A percentile compares a stretch with the other conserved stretches of the same genome.
Evolutionary conservation across 1,284 basidiomycete genomes (phyloP).

Genomic region (Fomitopsis palustris): DNA sequence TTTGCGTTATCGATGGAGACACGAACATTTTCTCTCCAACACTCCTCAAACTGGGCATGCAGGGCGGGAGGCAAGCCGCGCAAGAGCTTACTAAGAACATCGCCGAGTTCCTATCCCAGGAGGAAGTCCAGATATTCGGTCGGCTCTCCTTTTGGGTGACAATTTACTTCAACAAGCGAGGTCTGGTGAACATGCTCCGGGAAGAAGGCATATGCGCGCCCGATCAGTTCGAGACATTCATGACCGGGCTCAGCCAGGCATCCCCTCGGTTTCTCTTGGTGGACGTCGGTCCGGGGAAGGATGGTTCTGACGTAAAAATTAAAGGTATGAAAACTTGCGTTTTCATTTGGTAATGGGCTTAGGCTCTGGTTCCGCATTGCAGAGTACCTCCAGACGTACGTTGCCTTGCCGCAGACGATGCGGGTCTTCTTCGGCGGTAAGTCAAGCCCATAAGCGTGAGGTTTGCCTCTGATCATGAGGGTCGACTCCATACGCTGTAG

Average conservation of each 20-base stretch:
- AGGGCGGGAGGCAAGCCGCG: conserved; percentile 66
- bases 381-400: conserved; percentile 78
- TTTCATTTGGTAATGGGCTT: not conserved
- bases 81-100: conserved; percentile 63
- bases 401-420: conserved; percentile 69
- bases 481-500: conserved; percentile 15
- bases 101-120: conserved; percentile 56
- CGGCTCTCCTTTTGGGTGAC: conserved; percentile 70
- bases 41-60: conserved; percentile 56
- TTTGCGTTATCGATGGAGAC: conserved; percentile 74
- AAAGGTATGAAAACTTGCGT: conserved; percentile 43
- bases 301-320: conserved; percentile 68
- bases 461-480: not conserved
- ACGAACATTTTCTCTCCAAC: conserved; percentile 59
- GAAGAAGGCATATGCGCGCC: conserved; percentile 51
- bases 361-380: conserved; percentile 5
- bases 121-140: conserved; percentile 53
- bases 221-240: conserved; percentile 66
- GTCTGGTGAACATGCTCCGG: conserved; percentile 47
- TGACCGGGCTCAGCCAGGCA: conserved; percentile 65
- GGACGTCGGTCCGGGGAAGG: conserved; percentile 68
- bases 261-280: conserved; percentile 67
- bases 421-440: conserved; percentile 70
- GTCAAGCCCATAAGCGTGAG: conserved; percentile 12
- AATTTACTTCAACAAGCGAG: conserved; percentile 62